phyloP scores from a whole-genome alignment of 441 rosid species.

The Gossypium schwendimanii region DNA sequence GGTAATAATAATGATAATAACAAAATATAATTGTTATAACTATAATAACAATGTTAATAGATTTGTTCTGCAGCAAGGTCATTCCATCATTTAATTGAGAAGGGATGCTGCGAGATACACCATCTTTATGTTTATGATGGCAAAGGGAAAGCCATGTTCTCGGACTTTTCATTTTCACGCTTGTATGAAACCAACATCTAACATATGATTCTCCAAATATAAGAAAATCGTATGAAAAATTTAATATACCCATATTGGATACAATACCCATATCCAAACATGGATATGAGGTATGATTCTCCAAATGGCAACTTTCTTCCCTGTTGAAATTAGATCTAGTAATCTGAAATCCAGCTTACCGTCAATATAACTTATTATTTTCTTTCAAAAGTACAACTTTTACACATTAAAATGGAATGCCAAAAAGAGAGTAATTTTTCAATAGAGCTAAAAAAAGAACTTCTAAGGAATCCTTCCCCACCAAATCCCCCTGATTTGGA shows the following conservation, averaged over 20 bases:
- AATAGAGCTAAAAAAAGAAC: neutral
- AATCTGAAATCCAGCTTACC: neutral
- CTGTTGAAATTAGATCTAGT: neutral
- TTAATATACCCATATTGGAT: too few relatives aligned
- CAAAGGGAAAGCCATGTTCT: neutral
- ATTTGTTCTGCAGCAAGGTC: constrained; percentile 5
- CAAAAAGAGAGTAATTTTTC: neutral
- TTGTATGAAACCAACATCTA: too few relatives aligned
- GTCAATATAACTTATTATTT: neutral
- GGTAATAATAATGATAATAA: constrained; percentile 5
- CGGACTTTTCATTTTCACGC: too few relatives aligned
- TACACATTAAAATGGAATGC: neutral
- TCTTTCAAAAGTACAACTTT: neutral
- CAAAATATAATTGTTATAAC: neutral
- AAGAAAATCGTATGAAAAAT: too few relatives aligned
- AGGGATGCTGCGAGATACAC: neutral
- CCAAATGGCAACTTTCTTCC: neutral
- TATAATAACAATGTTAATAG: constrained; percentile 19
- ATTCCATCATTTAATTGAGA: constrained; percentile 7
- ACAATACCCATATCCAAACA: too few relatives aligned
- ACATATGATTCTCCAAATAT: too few relatives aligned
- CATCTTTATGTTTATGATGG: neutral
- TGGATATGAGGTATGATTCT: too few relatives aligned
- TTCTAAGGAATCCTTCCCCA: neutral
- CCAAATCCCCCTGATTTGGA: neutral